Evolutionary conservation across 441 rosid genomes (phyloP), one percentile per base, ranked within the genome.

Genomic region (Gossypium schwendimanii): DNA sequence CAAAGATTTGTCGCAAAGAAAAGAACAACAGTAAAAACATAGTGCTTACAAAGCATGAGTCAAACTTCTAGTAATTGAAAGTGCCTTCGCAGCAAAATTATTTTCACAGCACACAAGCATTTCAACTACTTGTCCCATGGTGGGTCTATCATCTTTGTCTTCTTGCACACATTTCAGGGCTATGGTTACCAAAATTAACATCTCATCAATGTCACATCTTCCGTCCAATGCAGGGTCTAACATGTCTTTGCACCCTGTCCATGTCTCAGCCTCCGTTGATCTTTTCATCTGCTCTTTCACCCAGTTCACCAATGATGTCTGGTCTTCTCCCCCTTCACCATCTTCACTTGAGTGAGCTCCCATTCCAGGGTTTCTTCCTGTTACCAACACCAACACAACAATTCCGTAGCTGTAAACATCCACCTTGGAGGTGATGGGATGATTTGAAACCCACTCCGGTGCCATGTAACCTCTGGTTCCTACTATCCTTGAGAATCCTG

Each of bases 121-220:
- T 69, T 82, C 78, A 20, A 75, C 81, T 3, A 68, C 83, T 59
- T 71, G 76, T 26, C 81, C 72, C 83, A 82, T 82, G 41, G 77
- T 70, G 4, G 85, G 85, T 53, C 81, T 77, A 3, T 57, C 63
- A 15, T 82, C 78, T 60, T 47, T 75, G 18, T 73, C 76, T 33
- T 80, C 82, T 18, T 78, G 72, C 11, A 71, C 80, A 21, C 79
- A 82, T 58, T 76, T 17, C 17, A 82, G 59, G 12, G 75, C 80
- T 31, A 77, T 73, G 20, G 31, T 50, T 11, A 78, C 61, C 36
- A 81, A 15, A 57, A 28, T 69, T 55, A 68, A 60, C 59, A 72
- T 36, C 31, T 74, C 36, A 21, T 67, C 44, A 44, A 15, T 23
- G 21, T 58, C 64, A 15, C 39, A 73, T 6, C 69, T 21, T 0